These are phyloP conservation scores for Gossypium aridum DNA, from an alignment of 441 rosid genomes.

Conservation along the genomic window DNA sequence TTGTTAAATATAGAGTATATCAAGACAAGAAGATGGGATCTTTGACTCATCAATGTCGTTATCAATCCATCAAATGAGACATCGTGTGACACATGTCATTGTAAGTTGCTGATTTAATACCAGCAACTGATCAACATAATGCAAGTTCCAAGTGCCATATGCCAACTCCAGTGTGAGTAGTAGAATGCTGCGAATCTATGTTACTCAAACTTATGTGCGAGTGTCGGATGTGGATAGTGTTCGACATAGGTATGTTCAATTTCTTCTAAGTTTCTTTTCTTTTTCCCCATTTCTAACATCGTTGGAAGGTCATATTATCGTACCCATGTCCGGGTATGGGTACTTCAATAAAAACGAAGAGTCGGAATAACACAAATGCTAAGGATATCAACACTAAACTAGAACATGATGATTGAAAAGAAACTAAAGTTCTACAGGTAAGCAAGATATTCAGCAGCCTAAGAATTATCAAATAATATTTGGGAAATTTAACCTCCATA, in stretches of 20 bases:
- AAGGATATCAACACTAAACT: background rate
- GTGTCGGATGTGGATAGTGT: background rate
- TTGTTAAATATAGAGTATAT: background rate
- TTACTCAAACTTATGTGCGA: background rate
- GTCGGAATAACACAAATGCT: background rate
- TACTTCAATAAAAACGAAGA: background rate
- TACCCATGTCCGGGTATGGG: no score
- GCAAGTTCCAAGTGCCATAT: background rate
- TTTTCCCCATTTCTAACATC: no score
- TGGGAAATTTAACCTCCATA: background rate
- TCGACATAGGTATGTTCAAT: background rate
- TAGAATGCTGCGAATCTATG: background rate
- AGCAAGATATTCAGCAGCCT: background rate
- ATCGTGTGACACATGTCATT: background rate
- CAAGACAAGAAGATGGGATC: background rate
- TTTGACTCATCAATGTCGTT: background rate
- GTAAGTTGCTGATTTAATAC: background rate
- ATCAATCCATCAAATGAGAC: background rate
- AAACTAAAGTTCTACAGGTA: background rate
- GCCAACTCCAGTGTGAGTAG: background rate
- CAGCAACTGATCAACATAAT: background rate
- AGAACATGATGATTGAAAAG: background rate
- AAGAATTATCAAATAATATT: background rate
- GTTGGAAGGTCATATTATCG: no score
- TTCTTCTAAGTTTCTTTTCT: background rate